These are phyloP conservation scores for Cardiospermum halicacabum DNA, from an alignment of 345 rosid species.

Conservation along the genomic window DNA sequence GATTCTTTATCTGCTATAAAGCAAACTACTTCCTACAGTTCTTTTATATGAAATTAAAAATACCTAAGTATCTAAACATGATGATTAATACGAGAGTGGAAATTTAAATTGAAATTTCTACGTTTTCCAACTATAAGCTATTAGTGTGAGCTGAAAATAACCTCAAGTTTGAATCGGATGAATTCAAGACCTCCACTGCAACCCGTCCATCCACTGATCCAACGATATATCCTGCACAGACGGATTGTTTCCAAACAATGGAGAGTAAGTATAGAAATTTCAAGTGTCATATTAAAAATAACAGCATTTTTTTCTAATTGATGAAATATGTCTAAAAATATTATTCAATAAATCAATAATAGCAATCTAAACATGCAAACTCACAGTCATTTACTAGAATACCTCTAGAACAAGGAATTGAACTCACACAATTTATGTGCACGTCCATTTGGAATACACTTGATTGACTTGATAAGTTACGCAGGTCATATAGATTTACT, in stretches of 20 bases:
- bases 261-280: neutral
- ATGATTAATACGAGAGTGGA: neutral
- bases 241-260: neutral
- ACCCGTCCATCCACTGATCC: constrained; percentile 89
- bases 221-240: constrained; percentile 67
- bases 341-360: neutral
- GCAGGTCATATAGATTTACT: constrained; percentile 55
- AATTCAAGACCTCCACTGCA: constrained; percentile 47
- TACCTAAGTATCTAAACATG: neutral
- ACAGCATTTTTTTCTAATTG: no score
- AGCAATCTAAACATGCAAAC: constrained; percentile 1
- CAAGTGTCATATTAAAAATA: neutral
- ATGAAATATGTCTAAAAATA: no score
- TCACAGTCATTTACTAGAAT: constrained; percentile 15
- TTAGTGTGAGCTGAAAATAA: constrained; percentile 28
- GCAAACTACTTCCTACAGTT: neutral
- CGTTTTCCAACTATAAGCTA: neutral
- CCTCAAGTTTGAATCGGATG: constrained; percentile 45
- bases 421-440: constrained; percentile 52
- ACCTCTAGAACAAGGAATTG: constrained; percentile 54
- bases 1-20: neutral
- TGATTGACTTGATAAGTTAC: constrained; percentile 49
- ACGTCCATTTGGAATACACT: constrained; percentile 44
- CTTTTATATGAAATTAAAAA: neutral
- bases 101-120: neutral